Evolutionary conservation across 805 yeast species (phyloP), one percentile per base, ranked within the genome.

Genomic region (Candida multigemmis): DNA sequence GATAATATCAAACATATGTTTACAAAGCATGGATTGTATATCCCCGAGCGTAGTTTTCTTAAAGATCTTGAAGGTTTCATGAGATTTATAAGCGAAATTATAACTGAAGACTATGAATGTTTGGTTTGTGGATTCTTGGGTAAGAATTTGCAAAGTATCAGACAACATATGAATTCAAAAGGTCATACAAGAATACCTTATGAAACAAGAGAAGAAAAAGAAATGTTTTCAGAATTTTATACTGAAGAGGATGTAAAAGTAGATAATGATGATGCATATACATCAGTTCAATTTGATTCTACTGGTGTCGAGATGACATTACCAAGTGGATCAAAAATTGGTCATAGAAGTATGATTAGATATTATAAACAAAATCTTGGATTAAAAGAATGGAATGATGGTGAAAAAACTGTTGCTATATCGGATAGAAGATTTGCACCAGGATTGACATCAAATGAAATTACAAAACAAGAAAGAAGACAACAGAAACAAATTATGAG

Each of bases 291-390:
- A 16, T 48, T 69, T n/a, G 78, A 72, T 43, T 62, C 54, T 28
- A 66, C 67, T 6, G 85, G 85, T 4, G 66, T 66, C 19, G 85
- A 81, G 42, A 53, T 86, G 21, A 67, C 74, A 3, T 60, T 87
- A 23, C 91, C 95, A 2, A 69, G 78, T 12, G 96, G 96, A 2
- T 55, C 73, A 4, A 72, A 75, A 24, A 71, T 82, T 1, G 94
- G 95, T 1, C 96, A 89, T 50, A 65, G 97, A 37, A 65, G 86
- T 1, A 60, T 82, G 42, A 69, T 71, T 26, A 64, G 89, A 35
- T 76, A 73, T 46, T 76, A 76, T 52, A 75, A 80, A 45, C 94
- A 82, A 52, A 71, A 72, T 35, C 27, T 44, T 16, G 38, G 46
- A 2, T 27, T 37, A 6, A 27, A 41, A 7, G 50, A 44, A n/a